Evolutionary conservation across 371 early-diverging fungal genomes (phyloP).

Genomic region (Mortierella sp.): DNA sequence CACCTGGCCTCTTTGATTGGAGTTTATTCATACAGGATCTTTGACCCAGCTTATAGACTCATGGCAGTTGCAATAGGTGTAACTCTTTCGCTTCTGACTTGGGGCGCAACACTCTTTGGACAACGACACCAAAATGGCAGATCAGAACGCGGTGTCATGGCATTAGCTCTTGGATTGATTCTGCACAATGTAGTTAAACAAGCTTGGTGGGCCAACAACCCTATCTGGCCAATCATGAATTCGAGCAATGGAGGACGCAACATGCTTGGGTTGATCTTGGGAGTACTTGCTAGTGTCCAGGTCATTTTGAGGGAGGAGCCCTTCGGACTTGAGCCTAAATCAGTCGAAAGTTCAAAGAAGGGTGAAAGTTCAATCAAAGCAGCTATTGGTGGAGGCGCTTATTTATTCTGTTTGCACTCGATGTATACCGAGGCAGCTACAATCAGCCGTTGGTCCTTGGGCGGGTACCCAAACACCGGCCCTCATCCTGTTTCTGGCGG

Average conservation of each 20-base stretch:
- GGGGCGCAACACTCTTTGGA: constrained; percentile 71
- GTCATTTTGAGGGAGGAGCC: constrained; percentile 64
- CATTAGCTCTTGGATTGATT: constrained; percentile 77
- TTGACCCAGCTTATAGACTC: constrained; percentile 72
- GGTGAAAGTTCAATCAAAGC: constrained; percentile 64
- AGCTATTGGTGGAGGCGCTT: constrained; percentile 73
- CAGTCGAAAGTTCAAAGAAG: constrained; percentile 10
- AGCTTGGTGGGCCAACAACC: constrained; percentile 84
- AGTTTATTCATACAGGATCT: constrained; percentile 68
- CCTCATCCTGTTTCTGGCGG: constrained; percentile 87
- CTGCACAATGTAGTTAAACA: constrained; percentile 78
- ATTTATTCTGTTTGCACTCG: constrained; percentile 81
- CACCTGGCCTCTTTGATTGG: constrained; percentile 72
- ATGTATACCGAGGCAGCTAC: constrained; percentile 82
- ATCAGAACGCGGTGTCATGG: constrained; percentile 72
- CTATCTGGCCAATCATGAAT: constrained; percentile 87
- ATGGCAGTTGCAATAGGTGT: constrained; percentile 71
- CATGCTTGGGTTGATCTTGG: constrained; percentile 71
- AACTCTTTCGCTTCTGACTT: constrained; percentile 68
- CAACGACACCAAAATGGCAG: constrained; percentile 65
- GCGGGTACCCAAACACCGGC: constrained; percentile 82
- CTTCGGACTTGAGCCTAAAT: constrained; percentile 17
- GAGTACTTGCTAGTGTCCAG: constrained; percentile 69
- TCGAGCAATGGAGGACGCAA: constrained; percentile 78
- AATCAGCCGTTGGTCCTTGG: constrained; percentile 80